Conservation (phyloP, 2,329 filamentous ascomycete species). For the Sclerotinia minor region DNA sequence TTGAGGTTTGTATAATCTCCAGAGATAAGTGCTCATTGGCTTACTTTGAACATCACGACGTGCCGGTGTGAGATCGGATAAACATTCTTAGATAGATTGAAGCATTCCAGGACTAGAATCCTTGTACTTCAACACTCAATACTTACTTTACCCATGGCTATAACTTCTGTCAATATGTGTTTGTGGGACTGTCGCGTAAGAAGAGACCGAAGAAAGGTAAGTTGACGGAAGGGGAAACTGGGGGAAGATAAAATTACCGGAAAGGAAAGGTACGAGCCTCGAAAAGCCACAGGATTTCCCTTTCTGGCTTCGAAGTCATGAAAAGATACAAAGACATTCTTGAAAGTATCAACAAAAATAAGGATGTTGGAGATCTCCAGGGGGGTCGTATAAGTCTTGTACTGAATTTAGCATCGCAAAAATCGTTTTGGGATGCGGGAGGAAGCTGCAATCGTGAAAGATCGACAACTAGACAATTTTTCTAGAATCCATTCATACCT, state of each 20-base stretch:
- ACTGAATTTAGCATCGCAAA: constrained; percentile 9
- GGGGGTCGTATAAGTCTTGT: constrained; percentile 10
- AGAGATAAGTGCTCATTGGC: neutral
- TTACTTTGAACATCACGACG: neutral
- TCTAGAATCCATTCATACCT: constrained; percentile 15
- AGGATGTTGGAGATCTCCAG: constrained; percentile 10
- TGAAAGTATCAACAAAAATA: neutral
- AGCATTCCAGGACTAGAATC: constrained; percentile 14
- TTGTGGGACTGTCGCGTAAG: constrained; percentile 17
- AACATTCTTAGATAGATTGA: neutral
- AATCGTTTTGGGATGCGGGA: constrained; percentile 16
- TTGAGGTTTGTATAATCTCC: constrained; percentile 5
- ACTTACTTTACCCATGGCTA: constrained; percentile 8
- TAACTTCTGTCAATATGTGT: constrained; percentile 10
- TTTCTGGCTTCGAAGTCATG: constrained; percentile 12
- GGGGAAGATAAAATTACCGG: constrained; percentile 19
- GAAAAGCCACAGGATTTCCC: constrained; percentile 15
- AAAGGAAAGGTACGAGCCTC: constrained; percentile 16
- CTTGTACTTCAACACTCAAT: constrained; percentile 16
- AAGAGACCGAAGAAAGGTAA: constrained; percentile 6
- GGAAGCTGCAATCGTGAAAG: constrained; percentile 20
- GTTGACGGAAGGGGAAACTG: constrained; percentile 15
- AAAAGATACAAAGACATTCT: constrained; percentile 10
- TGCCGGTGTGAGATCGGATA: neutral
- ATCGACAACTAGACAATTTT: constrained; percentile 22